Base-by-base conservation (phyloP, 129 eudicot species). In the Flaveria brownii region DNA sequence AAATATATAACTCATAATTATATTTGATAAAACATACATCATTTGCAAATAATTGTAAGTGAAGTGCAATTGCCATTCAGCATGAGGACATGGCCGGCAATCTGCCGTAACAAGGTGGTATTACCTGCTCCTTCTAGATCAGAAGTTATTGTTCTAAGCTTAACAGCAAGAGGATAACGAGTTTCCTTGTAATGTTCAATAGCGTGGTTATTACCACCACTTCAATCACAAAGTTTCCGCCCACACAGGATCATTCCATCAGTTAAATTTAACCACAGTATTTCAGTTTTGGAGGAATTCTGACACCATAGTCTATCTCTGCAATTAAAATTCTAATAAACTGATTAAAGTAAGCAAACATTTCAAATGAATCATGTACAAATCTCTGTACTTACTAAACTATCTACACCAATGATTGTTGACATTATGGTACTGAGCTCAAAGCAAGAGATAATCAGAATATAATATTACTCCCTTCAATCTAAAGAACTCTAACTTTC, bases 221-320 rank as follows among this genome's bases (percentile, higher is more conserved):
- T 93, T 33, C 97, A 97, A 77, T 91, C 98, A 97, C 98, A 93
- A 77, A 87, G 86, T 77, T 72, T 91, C 82, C 97, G 84, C 25
- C 98, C 98, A 77, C 98, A 93, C 6, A 90, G 86, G 68, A 93
- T 93, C 87, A 90, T 85, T 74, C 98, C 97, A 81, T 93, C 98
- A 5, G 91, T 90, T 68, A 93, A 84, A 77, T 93, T 93, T 72
- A 93, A 68, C 98, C 98, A 93, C 57, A 93, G 96, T 77, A 90
- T 93, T 20, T 93, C 98, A 61, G 96, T 87, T 82, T 90, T 45
- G 92, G 96, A 72, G 98, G 97, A 74, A 93, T 77, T 47, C 70
- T 73, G 55, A 90, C 89, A 54, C 86, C 97, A 83, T 89, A 87
- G 80, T 85, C 88, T 72, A 88, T 85, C 78, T 60, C n/a, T n/a